Base-by-base conservation (phyloP, 116 monocot genomes). In the Phalaenopsis hybrid region DNA sequence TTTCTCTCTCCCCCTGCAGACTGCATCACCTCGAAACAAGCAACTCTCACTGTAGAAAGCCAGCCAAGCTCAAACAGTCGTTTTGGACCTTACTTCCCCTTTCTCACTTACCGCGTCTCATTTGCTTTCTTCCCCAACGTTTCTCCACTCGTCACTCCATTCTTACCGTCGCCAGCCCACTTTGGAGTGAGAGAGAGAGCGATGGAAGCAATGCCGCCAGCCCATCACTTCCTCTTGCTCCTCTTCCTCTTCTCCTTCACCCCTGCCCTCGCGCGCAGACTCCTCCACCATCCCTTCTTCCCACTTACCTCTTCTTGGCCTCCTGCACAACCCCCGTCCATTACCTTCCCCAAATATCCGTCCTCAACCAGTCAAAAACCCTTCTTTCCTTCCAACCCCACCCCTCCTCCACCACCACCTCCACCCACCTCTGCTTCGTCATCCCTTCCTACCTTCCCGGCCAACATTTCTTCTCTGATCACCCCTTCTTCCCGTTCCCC, bases 281-380 rank as follows among this genome's bases (percentile, higher is more conserved):
- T 77, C 21, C 83, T 86, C n/a, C 86, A 86, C 73, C 81, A 83
- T 23, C 80, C 86, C 34, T 86, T 79, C 79, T 86, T 81, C 68
- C 89, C 84, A 41, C 51, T 31, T 0, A 5, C 76, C 44, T 67
- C 81, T 51, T 58, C 83, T 46, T 18, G 79, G 3, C 76, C 89
- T 4, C 89, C 89, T 2, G 74, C 84, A 1, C 83, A 72, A 13
- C 69, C 86, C 8, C 81, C 84, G n/a, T 75, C 86, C 20, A 34
- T 78, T 18, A 5, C 80, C 59, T 76, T 82, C 58, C 82, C 88
- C 4, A 85, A 82, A 76, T 80, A 85, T 72, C 88, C 88, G 21
- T 80, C 76, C 46, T 79, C 82, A 68, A 76, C 82, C 48, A 82
- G 8, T 67, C 55, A 50, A 23, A 75, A 20, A 12, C 81, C 85